These are phyloP conservation scores for Fusarium virguliforme DNA, from an alignment of 2,329 filamentous ascomycete species.

Conservation along the genomic window DNA sequence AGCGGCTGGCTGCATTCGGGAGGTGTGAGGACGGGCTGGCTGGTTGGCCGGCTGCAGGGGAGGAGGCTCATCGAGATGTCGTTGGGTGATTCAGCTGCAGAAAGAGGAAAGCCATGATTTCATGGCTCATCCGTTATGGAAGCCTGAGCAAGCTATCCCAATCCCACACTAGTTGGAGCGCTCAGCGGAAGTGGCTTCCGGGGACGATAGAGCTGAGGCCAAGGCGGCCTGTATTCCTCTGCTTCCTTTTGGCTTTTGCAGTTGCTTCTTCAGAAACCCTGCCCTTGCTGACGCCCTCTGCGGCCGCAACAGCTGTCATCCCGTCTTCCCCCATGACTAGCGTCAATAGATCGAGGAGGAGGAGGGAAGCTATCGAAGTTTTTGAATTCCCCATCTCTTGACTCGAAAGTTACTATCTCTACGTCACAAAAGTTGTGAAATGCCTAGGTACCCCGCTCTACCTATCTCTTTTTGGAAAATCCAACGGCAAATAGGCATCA, in stretches of 20 bases:
- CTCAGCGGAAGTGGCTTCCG: slow-evolving; percentile 19
- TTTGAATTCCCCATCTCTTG: background rate
- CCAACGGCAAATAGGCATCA: background rate
- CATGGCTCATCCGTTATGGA: slow-evolving; percentile 34
- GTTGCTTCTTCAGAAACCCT: slow-evolving; percentile 7
- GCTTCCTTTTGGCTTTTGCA: background rate
- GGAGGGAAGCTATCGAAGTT: background rate
- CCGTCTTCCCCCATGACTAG: slow-evolving; percentile 3
- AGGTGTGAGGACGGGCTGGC: background rate
- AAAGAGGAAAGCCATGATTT: slow-evolving; percentile 28
- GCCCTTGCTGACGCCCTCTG: background rate
- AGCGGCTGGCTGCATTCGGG: slow-evolving; percentile 4
- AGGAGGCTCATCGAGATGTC: slow-evolving; percentile 29
- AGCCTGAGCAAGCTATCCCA: slow-evolving; percentile 14
- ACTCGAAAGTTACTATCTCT: too few relatives aligned
- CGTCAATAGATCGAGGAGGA: background rate
- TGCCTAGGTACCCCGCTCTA: background rate
- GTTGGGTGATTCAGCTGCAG: slow-evolving; percentile 10
- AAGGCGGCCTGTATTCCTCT: slow-evolving; percentile 1
- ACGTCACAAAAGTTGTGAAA: background rate
- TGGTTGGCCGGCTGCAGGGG: background rate
- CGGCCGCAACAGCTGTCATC: slow-evolving; percentile 18
- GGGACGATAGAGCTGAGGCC: slow-evolving; percentile 19
- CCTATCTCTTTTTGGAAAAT: background rate
- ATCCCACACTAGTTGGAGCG: background rate